phyloP scores from a whole-genome alignment of 345 rosid genomes.

The Eucalyptus pauciflora region DNA sequence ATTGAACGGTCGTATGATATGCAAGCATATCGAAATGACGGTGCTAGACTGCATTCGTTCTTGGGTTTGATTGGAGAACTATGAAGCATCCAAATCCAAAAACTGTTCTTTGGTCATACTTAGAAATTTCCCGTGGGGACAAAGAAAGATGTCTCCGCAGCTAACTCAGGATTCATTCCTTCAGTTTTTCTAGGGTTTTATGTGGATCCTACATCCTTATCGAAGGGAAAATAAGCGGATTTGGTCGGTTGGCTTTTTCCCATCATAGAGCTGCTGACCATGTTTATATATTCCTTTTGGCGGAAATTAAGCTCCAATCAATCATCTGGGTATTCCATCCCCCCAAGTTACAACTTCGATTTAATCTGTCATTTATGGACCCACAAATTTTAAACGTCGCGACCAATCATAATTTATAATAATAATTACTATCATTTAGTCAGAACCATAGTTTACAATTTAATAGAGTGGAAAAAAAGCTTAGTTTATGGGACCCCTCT shows the following conservation, averaged over 20 bases:
- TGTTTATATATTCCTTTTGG: not conserved
- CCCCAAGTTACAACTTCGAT: not conserved
- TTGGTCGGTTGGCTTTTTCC: not conserved
- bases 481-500: not conserved
- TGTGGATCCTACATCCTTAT: not conserved
- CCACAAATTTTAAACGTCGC: not conserved
- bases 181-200: not conserved
- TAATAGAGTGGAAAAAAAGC: not conserved
- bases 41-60: fast-evolving
- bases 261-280: not conserved
- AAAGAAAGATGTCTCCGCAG: not conserved
- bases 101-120: not conserved
- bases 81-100: not conserved
- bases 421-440: too few species aligned
- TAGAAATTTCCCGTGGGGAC: not conserved
- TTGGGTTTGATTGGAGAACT: not conserved
- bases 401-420: not conserved
- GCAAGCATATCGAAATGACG: not conserved
- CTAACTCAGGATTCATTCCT: not conserved
- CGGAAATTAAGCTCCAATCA: not conserved
- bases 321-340: not conserved
- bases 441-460: not conserved
- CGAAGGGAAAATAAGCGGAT: not conserved
- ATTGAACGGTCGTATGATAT: fast-evolving
- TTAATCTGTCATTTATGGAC: not conserved